A percentile compares a stretch with the other conserved stretches of the same genome.
These are phyloP conservation scores for Rhodotorula babjevae DNA, from an alignment of 768 basidiomycete genomes.

Conservation along the genomic window DNA sequence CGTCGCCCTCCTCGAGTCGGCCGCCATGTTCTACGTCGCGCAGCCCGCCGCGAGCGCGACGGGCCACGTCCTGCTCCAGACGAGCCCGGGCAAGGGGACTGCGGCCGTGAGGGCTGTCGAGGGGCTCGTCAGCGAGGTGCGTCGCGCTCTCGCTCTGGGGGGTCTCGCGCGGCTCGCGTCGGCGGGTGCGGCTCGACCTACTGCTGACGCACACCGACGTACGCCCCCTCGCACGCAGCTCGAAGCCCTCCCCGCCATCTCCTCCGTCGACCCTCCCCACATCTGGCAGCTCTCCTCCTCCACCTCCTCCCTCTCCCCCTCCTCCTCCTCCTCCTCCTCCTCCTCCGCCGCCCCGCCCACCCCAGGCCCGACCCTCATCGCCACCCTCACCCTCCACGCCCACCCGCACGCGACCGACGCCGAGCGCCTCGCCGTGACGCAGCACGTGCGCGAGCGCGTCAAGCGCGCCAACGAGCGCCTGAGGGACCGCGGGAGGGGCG, in stretches of 20 bases:
- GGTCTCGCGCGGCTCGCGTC: too few relatives aligned
- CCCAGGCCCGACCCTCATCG: background rate
- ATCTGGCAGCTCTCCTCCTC: slow-evolving; percentile 70
- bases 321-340: slow-evolving; percentile 42
- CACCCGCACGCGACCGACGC: background rate
- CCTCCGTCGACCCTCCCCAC: slow-evolving; percentile 77
- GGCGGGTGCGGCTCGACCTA: too few relatives aligned
- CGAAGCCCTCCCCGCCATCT: slow-evolving; percentile 74
- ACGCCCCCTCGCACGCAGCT: slow-evolving; percentile 54
- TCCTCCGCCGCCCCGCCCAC: background rate
- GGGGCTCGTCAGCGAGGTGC: too few relatives aligned
- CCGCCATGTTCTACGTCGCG: too few relatives aligned
- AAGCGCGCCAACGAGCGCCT: background rate
- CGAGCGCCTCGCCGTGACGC: background rate
- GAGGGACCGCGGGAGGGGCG: background rate
- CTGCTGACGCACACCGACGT: too few relatives aligned
- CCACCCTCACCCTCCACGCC: background rate
- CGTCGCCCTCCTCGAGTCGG: too few relatives aligned
- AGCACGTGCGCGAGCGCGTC: background rate
- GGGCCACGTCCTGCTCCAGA: too few relatives aligned
- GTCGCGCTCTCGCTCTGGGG: too few relatives aligned
- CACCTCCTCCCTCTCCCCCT: background rate
- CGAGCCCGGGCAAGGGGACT: too few relatives aligned
- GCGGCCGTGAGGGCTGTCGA: too few relatives aligned
- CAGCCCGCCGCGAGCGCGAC: too few relatives aligned